Conservation (phyloP, 768 basidiomycete genomes). For the Rhodotorula kratochvilovae region DNA sequence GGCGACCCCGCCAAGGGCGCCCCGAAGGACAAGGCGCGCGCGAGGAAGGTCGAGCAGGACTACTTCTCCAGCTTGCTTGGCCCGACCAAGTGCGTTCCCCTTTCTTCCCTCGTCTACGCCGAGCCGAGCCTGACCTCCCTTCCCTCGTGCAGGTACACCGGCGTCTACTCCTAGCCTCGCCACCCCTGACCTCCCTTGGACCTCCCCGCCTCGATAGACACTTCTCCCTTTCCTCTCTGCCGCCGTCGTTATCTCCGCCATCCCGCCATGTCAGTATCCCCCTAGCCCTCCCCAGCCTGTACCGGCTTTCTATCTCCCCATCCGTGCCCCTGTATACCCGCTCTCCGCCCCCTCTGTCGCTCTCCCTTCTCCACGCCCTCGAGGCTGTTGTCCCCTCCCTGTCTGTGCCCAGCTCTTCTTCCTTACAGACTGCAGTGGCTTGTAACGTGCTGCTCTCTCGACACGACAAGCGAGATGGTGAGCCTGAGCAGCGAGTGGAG, state of each 20-base stretch:
- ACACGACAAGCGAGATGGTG: neutral
- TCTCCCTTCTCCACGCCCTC: neutral
- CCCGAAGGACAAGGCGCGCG: neutral
- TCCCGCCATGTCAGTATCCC: too few species aligned
- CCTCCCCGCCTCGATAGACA: too few species aligned
- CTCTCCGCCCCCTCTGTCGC: neutral
- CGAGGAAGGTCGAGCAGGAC: slow-evolving; percentile 4
- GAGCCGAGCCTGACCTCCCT: neutral
- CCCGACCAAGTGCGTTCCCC: slow-evolving; percentile 9
- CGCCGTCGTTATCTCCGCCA: neutral
- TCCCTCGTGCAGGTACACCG: slow-evolving; percentile 4
- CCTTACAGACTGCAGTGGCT: neutral
- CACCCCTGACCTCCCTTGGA: too few species aligned
- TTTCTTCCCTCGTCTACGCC: neutral
- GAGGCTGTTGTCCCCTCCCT: neutral
- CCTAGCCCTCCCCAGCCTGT: too few species aligned
- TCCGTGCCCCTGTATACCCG: too few species aligned
- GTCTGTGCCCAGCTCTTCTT: too few species aligned
- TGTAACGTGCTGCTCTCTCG: too few species aligned
- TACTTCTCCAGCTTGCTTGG: slow-evolving; percentile 34
- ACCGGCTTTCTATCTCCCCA: too few species aligned
- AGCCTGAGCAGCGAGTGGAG: too few species aligned
- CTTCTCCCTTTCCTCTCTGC: too few species aligned
- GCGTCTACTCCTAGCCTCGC: neutral
- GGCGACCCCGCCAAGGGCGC: neutral